Evolutionary conservation across 2,329 filamentous ascomycete species (phyloP), one percentile per base, ranked within the genome.

Genomic region (Penicillium paneum): DNA sequence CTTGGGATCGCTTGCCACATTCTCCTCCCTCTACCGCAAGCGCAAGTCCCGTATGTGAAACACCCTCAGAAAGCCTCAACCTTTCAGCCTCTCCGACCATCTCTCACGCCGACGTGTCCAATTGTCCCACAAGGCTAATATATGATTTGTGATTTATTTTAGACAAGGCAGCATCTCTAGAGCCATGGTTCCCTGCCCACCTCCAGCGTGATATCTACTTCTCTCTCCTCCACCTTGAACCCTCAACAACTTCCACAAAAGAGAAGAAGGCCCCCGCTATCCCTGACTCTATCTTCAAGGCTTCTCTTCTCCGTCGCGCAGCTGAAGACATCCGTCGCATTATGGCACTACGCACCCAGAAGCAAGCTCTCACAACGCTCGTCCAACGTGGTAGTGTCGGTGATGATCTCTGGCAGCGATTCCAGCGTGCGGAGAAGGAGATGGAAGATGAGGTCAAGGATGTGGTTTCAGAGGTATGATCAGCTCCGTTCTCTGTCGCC

Each of bases 361-460:
- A 97, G 79, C 89, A 90, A 66, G 91, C 94, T 8, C 85, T 96
- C 68, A 87, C 88, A 69, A 83, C 86, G 24, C 78, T 99, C 62
- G 76, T 97, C 65, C 91, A 96, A 75, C 83, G 91, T 60, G 94
- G 94, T 45, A 96, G 91, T 68, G 91, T 99, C 1, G 93, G 94
- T 13, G 94, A 99, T 71, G 94, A 99, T 73, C 76, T 99, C 64
- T 96, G 91, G 89, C 90, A 97, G 78, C 83, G 93, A 36, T 96
- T 97, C 74, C 76, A 87, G 75, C 83, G 91, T 47, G 94, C 93
- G 0, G 94, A 99, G 82, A 92, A 95, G 78, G 94, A 99, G 76
- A 95, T 97, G 80, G 92, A 99, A 77, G 90, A 91, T 63, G 94
- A 99, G 76, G 81, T 99, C 58, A 85, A 90, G 66, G 94, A 99